These are phyloP conservation scores for Claviceps sp. DNA, from an alignment of 2,329 filamentous ascomycete genomes.

Conservation along the genomic window DNA sequence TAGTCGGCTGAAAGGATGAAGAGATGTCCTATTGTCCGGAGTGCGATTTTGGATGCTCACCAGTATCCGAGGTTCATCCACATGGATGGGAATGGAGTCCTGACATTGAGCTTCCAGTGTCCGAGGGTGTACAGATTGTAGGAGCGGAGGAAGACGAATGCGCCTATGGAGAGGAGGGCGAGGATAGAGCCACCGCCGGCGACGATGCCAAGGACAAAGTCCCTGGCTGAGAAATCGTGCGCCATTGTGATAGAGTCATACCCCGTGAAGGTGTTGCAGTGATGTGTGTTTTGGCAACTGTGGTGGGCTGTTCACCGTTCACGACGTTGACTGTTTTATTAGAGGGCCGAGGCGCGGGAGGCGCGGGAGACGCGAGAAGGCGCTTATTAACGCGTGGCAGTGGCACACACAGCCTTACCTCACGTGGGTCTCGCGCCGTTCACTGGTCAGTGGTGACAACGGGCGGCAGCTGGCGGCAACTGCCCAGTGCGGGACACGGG, in stretches of 20 bases:
- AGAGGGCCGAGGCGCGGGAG: too few relatives aligned
- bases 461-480: too few relatives aligned
- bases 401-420: too few relatives aligned
- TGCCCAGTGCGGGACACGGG: too few relatives aligned
- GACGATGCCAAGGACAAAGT: conserved; percentile 17
- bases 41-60: conserved; percentile 22
- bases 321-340: too few relatives aligned
- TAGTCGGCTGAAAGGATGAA: not conserved
- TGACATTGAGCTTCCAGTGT: conserved; percentile 41
- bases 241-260: not conserved
- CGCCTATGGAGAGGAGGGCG: conserved; percentile 7
- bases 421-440: too few relatives aligned
- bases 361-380: too few relatives aligned
- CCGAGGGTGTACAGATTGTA: conserved; percentile 33
- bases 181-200: conserved; percentile 13
- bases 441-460: too few relatives aligned
- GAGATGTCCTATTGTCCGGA: not conserved
- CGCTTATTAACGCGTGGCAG: too few relatives aligned
- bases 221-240: conserved; percentile 7
- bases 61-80: conserved; percentile 54
- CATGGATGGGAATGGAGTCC: conserved; percentile 33
- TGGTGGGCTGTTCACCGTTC: too few relatives aligned
- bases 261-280: too few relatives aligned
- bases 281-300: too few relatives aligned
- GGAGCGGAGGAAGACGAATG: conserved; percentile 12